These are phyloP conservation scores for Termitomyces sp. DNA, from an alignment of 768 basidiomycete species.

Conservation along the genomic window DNA sequence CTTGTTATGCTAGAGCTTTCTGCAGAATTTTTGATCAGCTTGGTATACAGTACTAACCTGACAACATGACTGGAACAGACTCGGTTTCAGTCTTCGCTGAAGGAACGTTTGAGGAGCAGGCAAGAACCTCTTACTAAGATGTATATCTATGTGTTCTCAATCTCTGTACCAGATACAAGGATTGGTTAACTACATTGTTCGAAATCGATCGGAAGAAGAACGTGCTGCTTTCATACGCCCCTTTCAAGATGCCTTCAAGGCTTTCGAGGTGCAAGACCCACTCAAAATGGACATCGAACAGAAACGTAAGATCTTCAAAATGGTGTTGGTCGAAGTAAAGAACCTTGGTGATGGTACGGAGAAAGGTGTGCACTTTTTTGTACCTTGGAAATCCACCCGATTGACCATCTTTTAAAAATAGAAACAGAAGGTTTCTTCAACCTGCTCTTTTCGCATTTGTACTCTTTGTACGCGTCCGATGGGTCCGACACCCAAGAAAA, in stretches of 20 bases:
- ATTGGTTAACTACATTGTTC: conserved; percentile 67
- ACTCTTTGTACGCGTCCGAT: conserved; percentile 49
- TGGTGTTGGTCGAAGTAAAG: conserved; percentile 57
- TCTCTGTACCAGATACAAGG: conserved; percentile 56
- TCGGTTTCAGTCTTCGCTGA: conserved; percentile 82
- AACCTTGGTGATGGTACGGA: conserved; percentile 73
- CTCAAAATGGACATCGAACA: conserved; percentile 48
- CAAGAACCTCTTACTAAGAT: conserved; percentile 20
- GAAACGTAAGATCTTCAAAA: conserved; percentile 49
- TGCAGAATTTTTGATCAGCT: conserved; percentile 25
- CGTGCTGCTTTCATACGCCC: conserved; percentile 55
- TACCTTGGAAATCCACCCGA: background rate
- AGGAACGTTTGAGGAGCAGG: conserved; percentile 87
- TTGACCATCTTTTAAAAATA: conserved; percentile 18
- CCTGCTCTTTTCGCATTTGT: conserved; percentile 67
- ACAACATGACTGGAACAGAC: conserved; percentile 63
- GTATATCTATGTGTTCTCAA: background rate
- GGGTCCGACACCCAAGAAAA: conserved; percentile 49
- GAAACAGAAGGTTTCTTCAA: conserved; percentile 90
- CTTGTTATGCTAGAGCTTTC: conserved; percentile 28
- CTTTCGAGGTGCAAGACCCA: conserved; percentile 43
- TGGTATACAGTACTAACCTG: conserved; percentile 9
- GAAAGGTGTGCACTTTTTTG: conserved; percentile 41
- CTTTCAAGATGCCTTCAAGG: conserved; percentile 55
- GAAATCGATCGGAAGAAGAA: conserved; percentile 63